These are phyloP conservation scores for Malassezia sympodialis DNA, from an alignment of 1,284 basidiomycete genomes.

Conservation along the genomic window DNA sequence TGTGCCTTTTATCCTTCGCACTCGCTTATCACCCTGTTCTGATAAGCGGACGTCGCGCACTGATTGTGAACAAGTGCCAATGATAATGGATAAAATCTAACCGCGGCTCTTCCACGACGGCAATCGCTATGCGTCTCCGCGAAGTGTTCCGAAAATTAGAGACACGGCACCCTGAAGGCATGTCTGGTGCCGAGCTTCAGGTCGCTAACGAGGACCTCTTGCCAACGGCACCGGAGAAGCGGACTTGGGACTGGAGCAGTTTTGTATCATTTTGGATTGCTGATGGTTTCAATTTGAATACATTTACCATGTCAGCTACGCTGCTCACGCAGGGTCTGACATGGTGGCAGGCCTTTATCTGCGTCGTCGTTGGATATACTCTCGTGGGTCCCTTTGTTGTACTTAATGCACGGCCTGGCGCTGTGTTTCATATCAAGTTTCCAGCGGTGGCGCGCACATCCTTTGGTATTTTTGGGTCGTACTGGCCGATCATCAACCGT, in stretches of 20 bases:
- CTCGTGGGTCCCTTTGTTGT: conserved; percentile 65
- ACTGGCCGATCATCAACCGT: conserved; percentile 68
- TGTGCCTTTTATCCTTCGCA: neutral
- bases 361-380: conserved; percentile 57
- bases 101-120: too few species aligned
- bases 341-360: conserved; percentile 34
- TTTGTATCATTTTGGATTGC: conserved; percentile 40
- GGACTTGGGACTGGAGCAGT: conserved; percentile 28
- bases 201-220: conserved; percentile 2
- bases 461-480: conserved; percentile 69
- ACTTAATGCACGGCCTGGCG: conserved; percentile 66
- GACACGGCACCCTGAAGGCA: neutral
- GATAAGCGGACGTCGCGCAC: neutral
- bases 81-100: too few species aligned
- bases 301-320: conserved; percentile 18
- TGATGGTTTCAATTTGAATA: conserved; percentile 38
- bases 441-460: conserved; percentile 61
- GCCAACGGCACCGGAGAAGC: conserved; percentile 17
- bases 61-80: too few species aligned
- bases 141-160: neutral
- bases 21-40: neutral
- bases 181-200: neutral
- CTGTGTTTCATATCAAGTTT: conserved; percentile 57
- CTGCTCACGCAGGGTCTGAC: conserved; percentile 20
- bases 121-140: neutral